A percentile compares a stretch with the other conserved stretches of the same genome.
Conservation (phyloP, 2,329 filamentous ascomycete species). For the Cercospora nicotianae region DNA sequence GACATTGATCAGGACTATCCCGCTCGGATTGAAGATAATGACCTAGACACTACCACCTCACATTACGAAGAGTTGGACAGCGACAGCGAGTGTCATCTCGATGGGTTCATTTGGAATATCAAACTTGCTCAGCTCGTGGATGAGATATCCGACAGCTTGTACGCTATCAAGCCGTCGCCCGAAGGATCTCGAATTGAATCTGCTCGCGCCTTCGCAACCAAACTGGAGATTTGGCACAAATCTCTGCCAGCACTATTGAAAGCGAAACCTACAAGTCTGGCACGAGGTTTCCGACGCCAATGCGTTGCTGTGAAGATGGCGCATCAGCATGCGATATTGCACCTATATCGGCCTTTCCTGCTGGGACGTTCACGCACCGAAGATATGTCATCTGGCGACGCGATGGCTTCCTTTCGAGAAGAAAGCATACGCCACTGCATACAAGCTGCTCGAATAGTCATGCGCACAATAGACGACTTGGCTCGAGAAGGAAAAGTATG, state of each 20-base stretch:
- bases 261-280: slow-evolving; percentile 20
- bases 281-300: slow-evolving; percentile 46
- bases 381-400: not conserved
- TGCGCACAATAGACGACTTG: not conserved
- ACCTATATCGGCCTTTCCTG: slow-evolving; percentile 39
- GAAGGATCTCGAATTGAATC: not conserved
- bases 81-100: slow-evolving; percentile 57
- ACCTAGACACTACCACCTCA: slow-evolving; percentile 45
- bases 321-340: slow-evolving; percentile 40
- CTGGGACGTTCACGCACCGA: slow-evolving; percentile 14
- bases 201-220: not conserved
- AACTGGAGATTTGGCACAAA: not conserved
- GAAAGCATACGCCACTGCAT: not conserved
- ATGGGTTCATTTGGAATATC: slow-evolving; percentile 38
- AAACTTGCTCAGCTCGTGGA: slow-evolving; percentile 7
- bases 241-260: not conserved
- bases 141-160: slow-evolving; percentile 29
- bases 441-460: not conserved
- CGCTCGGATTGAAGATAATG: not conserved
- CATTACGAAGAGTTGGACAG: slow-evolving; percentile 57
- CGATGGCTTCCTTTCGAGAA: not conserved
- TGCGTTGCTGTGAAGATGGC: slow-evolving; percentile 37
- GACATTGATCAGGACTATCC: slow-evolving; percentile 49
- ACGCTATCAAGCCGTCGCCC: slow-evolving; percentile 38
- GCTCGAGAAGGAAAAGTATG: not conserved